Conservation (phyloP, 352 stramenopile species). For the Phytopythium delawarense region DNA sequence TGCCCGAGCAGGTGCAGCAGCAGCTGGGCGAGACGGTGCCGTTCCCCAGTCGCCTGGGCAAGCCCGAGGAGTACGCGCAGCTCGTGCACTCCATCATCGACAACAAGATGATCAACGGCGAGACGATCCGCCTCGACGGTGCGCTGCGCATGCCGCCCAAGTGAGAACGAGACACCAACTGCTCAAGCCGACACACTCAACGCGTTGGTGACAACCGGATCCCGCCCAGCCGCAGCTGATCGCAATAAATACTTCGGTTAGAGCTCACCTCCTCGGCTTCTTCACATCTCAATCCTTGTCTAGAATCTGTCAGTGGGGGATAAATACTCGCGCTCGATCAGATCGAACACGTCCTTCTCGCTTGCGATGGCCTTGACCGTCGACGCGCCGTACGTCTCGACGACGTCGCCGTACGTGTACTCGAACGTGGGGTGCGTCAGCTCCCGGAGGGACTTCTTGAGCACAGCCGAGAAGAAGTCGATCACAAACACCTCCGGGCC, state of each 20-base stretch:
- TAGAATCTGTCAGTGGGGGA: slow-evolving; percentile 32
- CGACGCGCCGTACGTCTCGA: slow-evolving; percentile 27
- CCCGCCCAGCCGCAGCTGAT: neutral
- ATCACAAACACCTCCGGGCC: slow-evolving; percentile 52
- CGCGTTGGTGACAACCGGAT: neutral
- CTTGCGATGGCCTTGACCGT: slow-evolving; percentile 31
- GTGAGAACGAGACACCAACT: slow-evolving; percentile 22
- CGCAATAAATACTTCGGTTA: slow-evolving; percentile 23
- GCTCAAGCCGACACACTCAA: neutral
- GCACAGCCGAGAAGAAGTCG: slow-evolving; percentile 36
- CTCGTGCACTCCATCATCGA: slow-evolving; percentile 95
- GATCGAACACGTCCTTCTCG: slow-evolving; percentile 61
- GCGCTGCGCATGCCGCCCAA: slow-evolving; percentile 94
- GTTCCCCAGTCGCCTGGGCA: slow-evolving; percentile 94
- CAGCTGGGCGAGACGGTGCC: slow-evolving; percentile 92
- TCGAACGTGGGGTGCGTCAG: slow-evolving; percentile 53
- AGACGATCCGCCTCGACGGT: slow-evolving; percentile 97
- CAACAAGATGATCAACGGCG: slow-evolving; percentile 98
- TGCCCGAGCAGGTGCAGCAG: slow-evolving; percentile 93
- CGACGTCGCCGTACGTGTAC: slow-evolving; percentile 33
- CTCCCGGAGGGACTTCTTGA: slow-evolving; percentile 40
- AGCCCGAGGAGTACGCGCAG: slow-evolving; percentile 94
- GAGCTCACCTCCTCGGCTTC: neutral
- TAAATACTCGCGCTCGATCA: slow-evolving; percentile 44
- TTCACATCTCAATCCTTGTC: neutral